Conservation (phyloP, 768 basidiomycete genomes). For the Mycena vulgaris region DNA sequence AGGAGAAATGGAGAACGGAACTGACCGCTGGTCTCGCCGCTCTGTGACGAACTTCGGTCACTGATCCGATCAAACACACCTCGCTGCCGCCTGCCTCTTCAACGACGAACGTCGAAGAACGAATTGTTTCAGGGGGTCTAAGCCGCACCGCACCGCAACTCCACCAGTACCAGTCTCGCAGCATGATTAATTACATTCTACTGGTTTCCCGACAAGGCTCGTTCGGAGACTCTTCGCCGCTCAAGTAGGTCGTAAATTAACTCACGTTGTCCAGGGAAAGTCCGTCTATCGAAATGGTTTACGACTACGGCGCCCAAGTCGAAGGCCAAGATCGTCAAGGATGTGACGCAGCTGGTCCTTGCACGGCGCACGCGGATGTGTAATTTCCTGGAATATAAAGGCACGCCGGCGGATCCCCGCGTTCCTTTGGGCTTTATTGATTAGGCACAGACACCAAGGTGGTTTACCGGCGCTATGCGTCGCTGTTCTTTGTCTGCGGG, state of each 20-base stretch:
- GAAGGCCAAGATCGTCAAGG: slow-evolving; percentile 90
- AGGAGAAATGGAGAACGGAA: too few species aligned
- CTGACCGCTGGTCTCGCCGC: too few species aligned
- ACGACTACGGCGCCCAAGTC: slow-evolving; percentile 80
- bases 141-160: too few species aligned
- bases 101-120: too few species aligned
- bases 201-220: slow-evolving; percentile 85
- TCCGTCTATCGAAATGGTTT: slow-evolving; percentile 91
- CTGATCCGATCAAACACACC: too few species aligned
- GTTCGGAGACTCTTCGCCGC: slow-evolving; percentile 23
- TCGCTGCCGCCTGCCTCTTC: too few species aligned
- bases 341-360: slow-evolving; percentile 89
- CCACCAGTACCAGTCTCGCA: too few species aligned
- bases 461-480: slow-evolving; percentile 88
- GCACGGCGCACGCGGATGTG: slow-evolving; percentile 88
- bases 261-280: slow-evolving; percentile 69
- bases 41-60: too few species aligned
- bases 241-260: slow-evolving; percentile 3
- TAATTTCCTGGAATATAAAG: slow-evolving; percentile 91
- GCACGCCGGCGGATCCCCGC: slow-evolving; percentile 58
- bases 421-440: neutral
- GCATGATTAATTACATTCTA: slow-evolving; percentile 86
- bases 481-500: slow-evolving; percentile 87
- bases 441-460: slow-evolving; percentile 63
- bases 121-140: too few species aligned